phyloP scores from a whole-genome alignment of 2,329 filamentous ascomycete genomes.

The Calonectria hongkongensis region DNA sequence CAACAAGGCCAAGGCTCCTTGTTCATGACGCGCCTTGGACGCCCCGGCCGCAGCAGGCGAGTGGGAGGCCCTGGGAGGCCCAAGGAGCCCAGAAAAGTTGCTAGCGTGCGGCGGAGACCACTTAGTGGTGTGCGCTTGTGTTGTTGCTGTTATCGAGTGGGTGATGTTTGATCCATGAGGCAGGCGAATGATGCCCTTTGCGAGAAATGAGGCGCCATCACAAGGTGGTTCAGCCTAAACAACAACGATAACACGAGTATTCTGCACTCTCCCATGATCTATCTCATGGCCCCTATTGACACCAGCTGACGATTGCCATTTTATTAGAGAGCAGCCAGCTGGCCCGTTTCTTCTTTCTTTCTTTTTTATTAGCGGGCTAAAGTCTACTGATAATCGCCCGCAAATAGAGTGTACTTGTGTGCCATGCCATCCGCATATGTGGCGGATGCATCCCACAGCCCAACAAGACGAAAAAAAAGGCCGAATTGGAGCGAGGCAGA shows the following conservation, averaged over 20 bases:
- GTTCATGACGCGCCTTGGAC: slow-evolving; percentile 28
- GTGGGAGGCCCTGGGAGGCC: slow-evolving; percentile 17
- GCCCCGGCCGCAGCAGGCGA: slow-evolving; percentile 15
- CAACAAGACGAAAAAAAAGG: slow-evolving; percentile 21
- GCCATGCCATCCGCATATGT: slow-evolving; percentile 20
- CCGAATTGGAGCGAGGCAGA: not conserved
- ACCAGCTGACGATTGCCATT: slow-evolving; percentile 18
- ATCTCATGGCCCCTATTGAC: not conserved
- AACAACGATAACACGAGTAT: not conserved
- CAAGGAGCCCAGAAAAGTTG: not conserved
- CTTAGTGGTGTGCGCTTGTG: slow-evolving; percentile 18
- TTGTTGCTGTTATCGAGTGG: slow-evolving; percentile 5
- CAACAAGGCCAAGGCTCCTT: slow-evolving; percentile 27
- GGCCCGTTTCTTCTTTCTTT: not conserved
- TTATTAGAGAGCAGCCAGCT: not conserved
- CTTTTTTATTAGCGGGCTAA: slow-evolving; percentile 6
- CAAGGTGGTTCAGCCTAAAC: slow-evolving; percentile 18
- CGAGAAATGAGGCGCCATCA: slow-evolving; percentile 31
- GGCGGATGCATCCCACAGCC: slow-evolving; percentile 25
- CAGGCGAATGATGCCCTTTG: slow-evolving; percentile 6
- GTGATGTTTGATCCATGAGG: slow-evolving; percentile 5
- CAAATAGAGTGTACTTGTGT: slow-evolving; percentile 3
- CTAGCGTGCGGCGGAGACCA: slow-evolving; percentile 23
- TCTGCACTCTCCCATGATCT: slow-evolving; percentile 25
- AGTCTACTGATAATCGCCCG: slow-evolving; percentile 1